Evolutionary conservation across 371 early-diverging fungal species (phyloP), one percentile per base, ranked within the genome.

Genomic region (Saksenaea oblongispora): DNA sequence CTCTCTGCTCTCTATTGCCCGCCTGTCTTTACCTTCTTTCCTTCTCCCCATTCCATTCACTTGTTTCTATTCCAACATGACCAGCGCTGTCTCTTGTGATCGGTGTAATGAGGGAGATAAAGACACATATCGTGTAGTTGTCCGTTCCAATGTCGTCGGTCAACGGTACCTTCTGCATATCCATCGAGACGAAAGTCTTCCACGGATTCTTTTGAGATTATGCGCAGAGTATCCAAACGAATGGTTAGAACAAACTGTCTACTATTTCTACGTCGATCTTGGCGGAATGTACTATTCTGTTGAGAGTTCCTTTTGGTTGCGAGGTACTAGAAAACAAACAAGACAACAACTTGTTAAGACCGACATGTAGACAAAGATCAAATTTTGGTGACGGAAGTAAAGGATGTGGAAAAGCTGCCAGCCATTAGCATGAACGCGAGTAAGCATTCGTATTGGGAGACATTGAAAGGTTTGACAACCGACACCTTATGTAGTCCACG

Each of bases 181-280:
- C 7, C 76, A 76, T 34, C 56, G 58, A 1, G 56, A 72, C 17
- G 74, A 76, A 26, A 55, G 35, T 55, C 63, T 76, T 13, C 57
- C 66, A n/a, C 37, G 42, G 11, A 59, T 79, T 15, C 41, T 79
- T 3, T 31, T 57, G 9, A 55, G 71, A n/a, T 34, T 73, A 2
- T 76, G 69, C 31, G 37, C 62, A 3, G 60, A 71, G 28, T 72
- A 57, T 55, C 76, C 76, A 1, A 37, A 54, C 0, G 63, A 61
- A 10, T 79, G 79, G 79, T 24, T 27, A 34, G 57, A 27, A 10
- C 64, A 69, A 5, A 56, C 51, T 0, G 59, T 66, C 0, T 79
- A 79, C 44, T 69, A 74, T 17, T 74, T 79, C 56, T 79, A 79
- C 56, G 53, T 76, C 36, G 79, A 79, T 42, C 56, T 79, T 15